phyloP scores from a whole-genome alignment of 495 filamentous ascomycete species.

The Penicillium desertorum region DNA sequence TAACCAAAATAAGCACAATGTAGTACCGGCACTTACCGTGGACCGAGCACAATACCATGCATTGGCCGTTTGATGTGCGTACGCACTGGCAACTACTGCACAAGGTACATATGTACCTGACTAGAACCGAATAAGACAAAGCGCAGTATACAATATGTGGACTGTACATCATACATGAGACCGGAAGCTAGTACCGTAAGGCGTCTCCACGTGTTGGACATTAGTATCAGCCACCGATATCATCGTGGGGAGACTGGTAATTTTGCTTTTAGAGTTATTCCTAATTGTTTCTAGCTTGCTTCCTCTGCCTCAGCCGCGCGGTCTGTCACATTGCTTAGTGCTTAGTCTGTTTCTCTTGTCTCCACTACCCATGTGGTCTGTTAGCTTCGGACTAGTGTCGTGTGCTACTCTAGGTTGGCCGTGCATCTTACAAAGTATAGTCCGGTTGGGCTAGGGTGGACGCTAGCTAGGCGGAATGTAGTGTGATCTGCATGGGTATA shows the following conservation, averaged over 20 bases:
- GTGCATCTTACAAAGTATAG: background rate
- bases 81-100: slow-evolving; percentile 1
- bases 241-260: slow-evolving; percentile 6
- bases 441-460: background rate
- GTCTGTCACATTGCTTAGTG: slow-evolving; percentile 3
- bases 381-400: slow-evolving; percentile 1
- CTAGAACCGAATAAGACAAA: slow-evolving; percentile 6
- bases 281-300: slow-evolving; percentile 5
- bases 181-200: background rate
- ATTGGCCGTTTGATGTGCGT: background rate
- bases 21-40: background rate
- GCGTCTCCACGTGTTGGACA: slow-evolving; percentile 7
- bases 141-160: background rate
- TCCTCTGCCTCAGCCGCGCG: background rate
- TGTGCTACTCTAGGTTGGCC: background rate
- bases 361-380: background rate
- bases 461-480: background rate
- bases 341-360: background rate
- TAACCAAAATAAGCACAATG: slow-evolving; percentile 1
- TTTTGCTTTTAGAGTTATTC: slow-evolving; percentile 11
- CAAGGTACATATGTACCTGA: slow-evolving; percentile 3
- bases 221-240: slow-evolving; percentile 13
- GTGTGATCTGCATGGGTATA: background rate
- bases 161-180: background rate
- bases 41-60: slow-evolving; percentile 1